A percentile compares a stretch with the other conserved stretches of the same genome.
Evolutionary conservation across 352 stramenopile genomes (phyloP).

Genomic region (Saprolegnia diclina): DNA sequence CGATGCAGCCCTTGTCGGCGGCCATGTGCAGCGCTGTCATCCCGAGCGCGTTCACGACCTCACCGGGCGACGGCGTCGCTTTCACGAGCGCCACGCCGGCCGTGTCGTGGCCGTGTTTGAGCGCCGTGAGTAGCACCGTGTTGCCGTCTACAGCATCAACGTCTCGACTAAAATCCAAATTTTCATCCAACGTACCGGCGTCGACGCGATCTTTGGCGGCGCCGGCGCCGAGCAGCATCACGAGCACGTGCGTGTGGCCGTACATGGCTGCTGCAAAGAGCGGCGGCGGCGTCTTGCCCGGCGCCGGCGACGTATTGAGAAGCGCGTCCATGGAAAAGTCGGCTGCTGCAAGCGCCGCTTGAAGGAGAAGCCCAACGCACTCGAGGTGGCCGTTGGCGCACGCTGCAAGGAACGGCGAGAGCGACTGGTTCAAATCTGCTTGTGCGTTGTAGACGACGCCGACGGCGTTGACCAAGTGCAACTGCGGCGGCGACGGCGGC

Average conservation of each 20-base stretch:
- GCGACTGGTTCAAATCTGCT: conserved; percentile 50
- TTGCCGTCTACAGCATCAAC: conserved; percentile 39
- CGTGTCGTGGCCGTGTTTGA: conserved; percentile 45
- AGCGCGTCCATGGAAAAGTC: conserved; percentile 18
- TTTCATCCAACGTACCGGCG: conserved; percentile 30
- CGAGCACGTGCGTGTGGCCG: conserved; percentile 23
- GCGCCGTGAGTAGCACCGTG: conserved; percentile 53
- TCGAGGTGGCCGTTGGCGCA: conserved; percentile 68
- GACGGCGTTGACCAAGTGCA: conserved; percentile 45
- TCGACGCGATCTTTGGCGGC: conserved; percentile 28
- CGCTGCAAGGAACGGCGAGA: conserved; percentile 53
- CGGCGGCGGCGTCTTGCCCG: conserved; percentile 26
- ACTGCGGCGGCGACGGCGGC: not conserved
- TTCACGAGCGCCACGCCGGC: conserved; percentile 45
- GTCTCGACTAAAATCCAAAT: too few relatives aligned
- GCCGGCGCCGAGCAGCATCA: conserved; percentile 25
- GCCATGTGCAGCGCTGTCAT: conserved; percentile 53
- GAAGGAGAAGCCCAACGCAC: conserved; percentile 45
- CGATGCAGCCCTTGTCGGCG: conserved; percentile 39
- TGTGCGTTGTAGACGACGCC: conserved; percentile 69
- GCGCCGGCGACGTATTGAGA: conserved; percentile 23
- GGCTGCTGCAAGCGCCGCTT: conserved; percentile 5
- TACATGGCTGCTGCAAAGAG: conserved; percentile 22
- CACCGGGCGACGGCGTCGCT: conserved; percentile 31
- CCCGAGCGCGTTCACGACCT: conserved; percentile 44